Base-by-base conservation (phyloP, 176 grass and related monocot genomes). In the Oryza brachyantha region DNA sequence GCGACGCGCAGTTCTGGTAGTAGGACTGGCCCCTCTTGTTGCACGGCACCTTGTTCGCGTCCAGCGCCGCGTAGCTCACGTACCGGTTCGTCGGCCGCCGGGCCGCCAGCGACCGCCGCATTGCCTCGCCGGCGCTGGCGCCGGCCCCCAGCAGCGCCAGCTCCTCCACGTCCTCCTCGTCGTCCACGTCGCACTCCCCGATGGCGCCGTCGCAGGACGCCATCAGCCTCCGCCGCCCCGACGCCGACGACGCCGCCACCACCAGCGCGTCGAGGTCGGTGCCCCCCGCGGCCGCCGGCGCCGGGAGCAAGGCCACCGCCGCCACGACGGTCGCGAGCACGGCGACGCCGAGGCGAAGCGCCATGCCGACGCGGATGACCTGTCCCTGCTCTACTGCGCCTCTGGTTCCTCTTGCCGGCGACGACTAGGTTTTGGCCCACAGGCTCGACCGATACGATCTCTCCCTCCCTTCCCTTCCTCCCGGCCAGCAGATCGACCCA, bases 51-150 rank as follows among this genome's bases (percentile, higher is more conserved):
- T 75, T 76, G 73, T 97, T 64, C 8, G 72, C 82, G 8, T 63
- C 68, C 62, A 97, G 83, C 54, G 86, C 84, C 2, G 72, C 86
- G 82, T 93, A 93, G 84, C 93, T 91, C 66, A 97, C 83, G 85
- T 76, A 93, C 77, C 74, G 65, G 70, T 61, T 73, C 7, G 59
- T 62, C 5, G 77, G 88, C 72, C 80, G 28, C 41, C 83, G 74
- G 3, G 48, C 48, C 24, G 34, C 55, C 75, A 79, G 68, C 46
- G 79, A 36, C 50, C 83, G 70, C 21, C 70, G 79, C 25, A 86
- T 27, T 0, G 41, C 17, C 26, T 67, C 80, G 31, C 46, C 32
- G 38, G 37, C 21, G 52, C 27, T 9, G 22, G 10, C 79, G 64
- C 68, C 73, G 38, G 41, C 41, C 3, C 26, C 29, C 35, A 31